Evolutionary conservation across 192 early-diverging fungal genomes (phyloP).

Genomic region (Coemansia sp.): DNA sequence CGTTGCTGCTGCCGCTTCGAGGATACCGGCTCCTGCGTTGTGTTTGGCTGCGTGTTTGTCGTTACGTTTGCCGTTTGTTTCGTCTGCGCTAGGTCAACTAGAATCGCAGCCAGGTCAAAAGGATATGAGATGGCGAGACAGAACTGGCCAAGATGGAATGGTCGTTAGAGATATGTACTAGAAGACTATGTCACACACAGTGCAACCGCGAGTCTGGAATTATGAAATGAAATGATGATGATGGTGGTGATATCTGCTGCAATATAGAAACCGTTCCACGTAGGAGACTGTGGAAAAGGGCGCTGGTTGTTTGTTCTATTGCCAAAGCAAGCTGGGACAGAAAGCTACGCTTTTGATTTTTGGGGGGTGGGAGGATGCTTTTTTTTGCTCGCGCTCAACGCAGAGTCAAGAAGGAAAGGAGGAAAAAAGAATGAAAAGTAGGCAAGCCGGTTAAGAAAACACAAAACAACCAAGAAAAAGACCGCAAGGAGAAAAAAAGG

Average conservation of each 20-base stretch:
- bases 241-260: neutral
- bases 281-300: neutral
- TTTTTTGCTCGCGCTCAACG: slow-evolving; percentile 57
- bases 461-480: slow-evolving; percentile 13
- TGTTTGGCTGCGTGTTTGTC: neutral
- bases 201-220: neutral
- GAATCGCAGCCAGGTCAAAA: neutral
- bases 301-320: slow-evolving; percentile 7
- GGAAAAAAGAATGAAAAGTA: slow-evolving; percentile 11
- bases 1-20: neutral
- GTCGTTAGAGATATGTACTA: slow-evolving; percentile 3
- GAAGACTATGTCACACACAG: neutral
- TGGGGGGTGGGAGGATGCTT: neutral
- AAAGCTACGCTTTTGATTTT: no score
- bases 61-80: neutral
- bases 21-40: slow-evolving; percentile 5
- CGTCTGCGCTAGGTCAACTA: slow-evolving; percentile 18
- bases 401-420: slow-evolving; percentile 41
- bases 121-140: neutral
- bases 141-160: neutral
- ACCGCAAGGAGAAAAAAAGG: neutral
- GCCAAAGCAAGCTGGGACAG: neutral
- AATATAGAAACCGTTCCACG: no score
- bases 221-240: neutral
- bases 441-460: slow-evolving; percentile 7